A percentile compares a stretch with the other conserved stretches of the same genome.
phyloP scores from a whole-genome alignment of 2,329 filamentous ascomycete species.

The Colletotrichum falcatum region DNA sequence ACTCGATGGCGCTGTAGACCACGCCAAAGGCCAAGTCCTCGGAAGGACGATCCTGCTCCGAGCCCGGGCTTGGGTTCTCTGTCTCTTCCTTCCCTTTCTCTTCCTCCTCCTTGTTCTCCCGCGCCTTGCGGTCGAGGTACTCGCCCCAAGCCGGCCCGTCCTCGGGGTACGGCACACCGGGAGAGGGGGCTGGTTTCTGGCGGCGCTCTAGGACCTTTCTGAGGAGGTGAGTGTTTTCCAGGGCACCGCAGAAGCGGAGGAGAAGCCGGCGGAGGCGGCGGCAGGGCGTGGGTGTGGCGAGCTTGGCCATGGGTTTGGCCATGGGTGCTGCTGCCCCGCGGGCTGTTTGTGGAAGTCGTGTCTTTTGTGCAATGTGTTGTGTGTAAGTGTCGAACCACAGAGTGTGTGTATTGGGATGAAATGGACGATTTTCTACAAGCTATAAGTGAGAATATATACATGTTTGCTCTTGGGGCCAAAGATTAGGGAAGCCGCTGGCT shows the following conservation, averaged over 20 bases:
- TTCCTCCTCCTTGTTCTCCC: neutral
- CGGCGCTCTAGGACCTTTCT: neutral
- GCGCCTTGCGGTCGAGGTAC: neutral
- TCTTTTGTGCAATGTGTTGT: neutral
- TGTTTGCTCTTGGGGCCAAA: neutral
- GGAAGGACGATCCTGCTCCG: neutral
- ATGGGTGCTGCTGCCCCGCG: neutral
- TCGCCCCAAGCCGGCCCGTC: neutral
- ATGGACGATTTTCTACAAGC: too few relatives aligned
- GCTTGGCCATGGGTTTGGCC: slow-evolving; percentile 1
- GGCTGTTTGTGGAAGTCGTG: neutral
- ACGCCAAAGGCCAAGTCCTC: neutral
- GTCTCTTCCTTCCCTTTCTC: neutral
- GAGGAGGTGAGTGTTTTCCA: neutral
- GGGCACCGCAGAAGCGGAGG: neutral
- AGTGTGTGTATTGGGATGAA: too few relatives aligned
- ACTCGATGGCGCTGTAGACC: neutral
- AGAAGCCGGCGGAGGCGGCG: neutral
- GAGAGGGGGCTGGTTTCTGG: neutral
- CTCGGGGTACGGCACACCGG: neutral
- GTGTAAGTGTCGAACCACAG: neutral
- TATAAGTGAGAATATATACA: too few relatives aligned
- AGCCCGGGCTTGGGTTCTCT: neutral
- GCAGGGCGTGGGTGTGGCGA: neutral
- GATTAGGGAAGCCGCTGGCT: neutral